A percentile compares a stretch with the other conserved stretches of the same genome.
Conservation (phyloP, 2,329 filamentous ascomycete genomes). For the Xylariaceae sp. region DNA sequence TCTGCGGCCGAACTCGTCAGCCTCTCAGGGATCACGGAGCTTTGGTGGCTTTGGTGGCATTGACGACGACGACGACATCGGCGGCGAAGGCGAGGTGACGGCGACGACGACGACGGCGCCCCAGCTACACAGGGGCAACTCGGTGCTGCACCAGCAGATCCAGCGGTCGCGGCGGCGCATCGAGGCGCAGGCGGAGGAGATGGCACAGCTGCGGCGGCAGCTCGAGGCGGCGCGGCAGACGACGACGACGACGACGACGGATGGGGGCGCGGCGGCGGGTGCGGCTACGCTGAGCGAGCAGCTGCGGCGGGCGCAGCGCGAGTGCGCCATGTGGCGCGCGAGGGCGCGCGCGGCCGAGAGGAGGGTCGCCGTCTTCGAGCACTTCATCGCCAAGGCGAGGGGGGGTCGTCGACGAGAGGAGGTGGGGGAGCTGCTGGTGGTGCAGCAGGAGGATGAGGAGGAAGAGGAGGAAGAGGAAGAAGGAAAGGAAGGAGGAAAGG, state of each 20-base stretch:
- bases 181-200: conserved; percentile 37
- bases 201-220: conserved; percentile 34
- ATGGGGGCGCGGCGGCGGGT: conserved; percentile 17
- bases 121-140: conserved; percentile 17
- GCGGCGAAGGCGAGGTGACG: too few species aligned
- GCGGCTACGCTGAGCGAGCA: conserved; percentile 41
- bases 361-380: conserved; percentile 40
- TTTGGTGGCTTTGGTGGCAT: neutral
- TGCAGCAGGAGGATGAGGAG: too few species aligned
- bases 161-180: conserved; percentile 41
- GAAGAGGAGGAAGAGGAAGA: neutral
- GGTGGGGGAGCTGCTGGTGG: conserved; percentile 1
- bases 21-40: conserved; percentile 11
- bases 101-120: too few species aligned
- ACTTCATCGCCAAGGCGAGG: conserved; percentile 26
- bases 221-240: conserved; percentile 38
- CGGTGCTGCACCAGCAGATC: conserved; percentile 40
- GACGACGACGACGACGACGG: conserved; percentile 28
- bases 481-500: neutral
- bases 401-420: conserved; percentile 5
- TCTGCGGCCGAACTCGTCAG: conserved; percentile 22
- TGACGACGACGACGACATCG: neutral
- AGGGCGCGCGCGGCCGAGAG: conserved; percentile 50
- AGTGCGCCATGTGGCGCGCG: conserved; percentile 43
- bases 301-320: conserved; percentile 34